Base-by-base conservation (phyloP, 2,329 filamentous ascomycete species). In the Zymoseptoria passerinii region DNA sequence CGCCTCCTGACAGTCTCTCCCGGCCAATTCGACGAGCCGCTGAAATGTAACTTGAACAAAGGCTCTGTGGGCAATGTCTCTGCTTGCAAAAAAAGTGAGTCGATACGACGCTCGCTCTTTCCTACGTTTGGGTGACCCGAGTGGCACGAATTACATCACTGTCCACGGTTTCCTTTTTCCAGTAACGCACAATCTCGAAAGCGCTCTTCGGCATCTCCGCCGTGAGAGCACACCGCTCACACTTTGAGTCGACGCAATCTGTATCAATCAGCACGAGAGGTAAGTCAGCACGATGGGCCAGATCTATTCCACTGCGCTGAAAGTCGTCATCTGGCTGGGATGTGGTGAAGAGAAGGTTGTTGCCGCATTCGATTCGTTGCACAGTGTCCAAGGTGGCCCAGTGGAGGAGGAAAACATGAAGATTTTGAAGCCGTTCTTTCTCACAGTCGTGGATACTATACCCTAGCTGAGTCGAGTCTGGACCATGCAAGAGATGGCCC, bases 161-260 rank as follows among this genome's bases (percentile, higher is more conserved):
- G 20, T 55, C 4, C 9, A 50, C 1, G 48, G 40, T 6, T 16
- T 13, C 8, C 10, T 35, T 4, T 50, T 49, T 20, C 10, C 9
- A 28, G 48, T 55, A 5, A 28, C 54, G 10, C 9, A 28, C 18
- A 55, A 55, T 19, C 54, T 55, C 10, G n/a, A 55, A 4, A 35
- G 16, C 19, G 58, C 58, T 27, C 58, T 62, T 4, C 35, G 44
- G 6, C 44, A 28, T 55, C 40, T 55, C 9, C 35, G 44, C 8
- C n/a, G 48, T 16, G 8, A 27, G n/a, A 1, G 9, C 7, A 9
- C 4, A 10, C 28, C 8, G 7, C 20, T 19, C 2, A 27, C 27
- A 19, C 48, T 61, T 5, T 62, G 60, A 58, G 23, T 62, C 16
- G 60, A 61, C 28, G 60, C 58, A 48, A 52, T 62, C 6, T 62